Evolutionary conservation across 106 monocot genomes (phyloP).

Genomic region (Dendrobium officinale): DNA sequence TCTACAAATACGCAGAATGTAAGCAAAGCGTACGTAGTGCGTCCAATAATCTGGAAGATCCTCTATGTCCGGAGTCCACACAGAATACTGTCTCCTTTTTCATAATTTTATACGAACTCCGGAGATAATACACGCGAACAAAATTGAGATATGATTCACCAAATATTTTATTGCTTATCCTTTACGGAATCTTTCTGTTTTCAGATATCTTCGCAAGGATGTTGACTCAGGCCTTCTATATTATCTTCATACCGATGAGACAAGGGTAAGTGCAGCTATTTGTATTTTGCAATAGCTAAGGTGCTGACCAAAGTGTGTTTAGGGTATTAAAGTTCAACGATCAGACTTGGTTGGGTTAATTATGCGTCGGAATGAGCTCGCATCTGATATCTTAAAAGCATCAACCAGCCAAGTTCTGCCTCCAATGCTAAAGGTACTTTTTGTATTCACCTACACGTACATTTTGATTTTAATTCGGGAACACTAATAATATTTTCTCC

Average conservation of each 20-base stretch:
- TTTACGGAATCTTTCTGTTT: constrained; percentile 1
- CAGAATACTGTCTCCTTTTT: neutral
- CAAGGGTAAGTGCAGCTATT: constrained; percentile 39
- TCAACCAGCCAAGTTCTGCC: constrained; percentile 58
- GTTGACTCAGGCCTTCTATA: constrained; percentile 88
- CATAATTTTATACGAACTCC: neutral
- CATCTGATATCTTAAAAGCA: constrained; percentile 74
- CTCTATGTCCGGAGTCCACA: too few species aligned
- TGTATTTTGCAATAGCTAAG: neutral
- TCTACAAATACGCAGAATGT: too few species aligned
- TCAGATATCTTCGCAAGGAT: constrained; percentile 65
- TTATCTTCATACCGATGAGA: constrained; percentile 90
- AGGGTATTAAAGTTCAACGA: constrained; percentile 86
- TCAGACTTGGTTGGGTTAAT: constrained; percentile 91
- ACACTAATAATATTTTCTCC: neutral
- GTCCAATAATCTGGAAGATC: too few species aligned
- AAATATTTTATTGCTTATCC: neutral
- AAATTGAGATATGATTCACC: neutral
- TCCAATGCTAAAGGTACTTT: constrained; percentile 71
- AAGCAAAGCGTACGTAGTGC: too few species aligned
- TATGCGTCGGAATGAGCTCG: constrained; percentile 97
- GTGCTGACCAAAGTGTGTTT: constrained; percentile 1
- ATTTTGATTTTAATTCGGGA: neutral
- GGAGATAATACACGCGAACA: neutral
- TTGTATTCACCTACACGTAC: neutral